Conservation (phyloP, 352 stramenopile genomes). For the Phytophthora parvispora region DNA sequence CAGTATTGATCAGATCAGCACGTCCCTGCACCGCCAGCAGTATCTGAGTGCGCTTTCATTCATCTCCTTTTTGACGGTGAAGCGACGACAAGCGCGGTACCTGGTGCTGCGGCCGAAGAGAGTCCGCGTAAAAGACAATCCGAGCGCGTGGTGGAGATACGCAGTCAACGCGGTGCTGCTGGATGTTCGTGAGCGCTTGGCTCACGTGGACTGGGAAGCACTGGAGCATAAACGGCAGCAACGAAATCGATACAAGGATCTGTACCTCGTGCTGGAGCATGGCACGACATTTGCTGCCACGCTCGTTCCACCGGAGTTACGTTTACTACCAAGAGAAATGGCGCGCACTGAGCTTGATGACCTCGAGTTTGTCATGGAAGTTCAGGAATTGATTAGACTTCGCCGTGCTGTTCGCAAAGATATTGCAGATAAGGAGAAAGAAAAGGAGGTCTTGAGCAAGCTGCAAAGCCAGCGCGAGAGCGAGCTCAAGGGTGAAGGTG, state of each 20-base stretch:
- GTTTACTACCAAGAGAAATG: constrained; percentile 58
- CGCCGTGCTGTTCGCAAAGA: constrained; percentile 60
- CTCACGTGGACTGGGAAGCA: constrained; percentile 74
- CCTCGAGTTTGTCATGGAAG: constrained; percentile 76
- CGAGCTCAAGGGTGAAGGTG: constrained; percentile 8
- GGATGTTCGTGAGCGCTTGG: constrained; percentile 78
- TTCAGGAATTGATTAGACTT: constrained; percentile 75
- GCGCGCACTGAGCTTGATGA: constrained; percentile 64
- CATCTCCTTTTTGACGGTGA: constrained; percentile 75
- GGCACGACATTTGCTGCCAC: constrained; percentile 37
- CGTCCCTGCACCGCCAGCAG: constrained; percentile 71
- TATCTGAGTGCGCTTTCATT: constrained; percentile 83
- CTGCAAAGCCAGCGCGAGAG: constrained; percentile 37
- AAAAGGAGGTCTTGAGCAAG: constrained; percentile 41
- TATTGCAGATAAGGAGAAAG: constrained; percentile 50
- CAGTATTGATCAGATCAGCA: constrained; percentile 77
- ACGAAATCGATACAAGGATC: constrained; percentile 65
- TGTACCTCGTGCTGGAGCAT: constrained; percentile 59
- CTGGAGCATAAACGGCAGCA: constrained; percentile 45
- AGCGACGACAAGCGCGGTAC: constrained; percentile 72
- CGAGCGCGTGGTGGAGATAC: constrained; percentile 79
- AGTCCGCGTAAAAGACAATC: constrained; percentile 54
- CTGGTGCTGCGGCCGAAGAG: constrained; percentile 60
- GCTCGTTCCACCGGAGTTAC: constrained; percentile 52
- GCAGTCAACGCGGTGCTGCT: constrained; percentile 78